Base-by-base conservation (phyloP, 2,329 filamentous ascomycete species). In the Cladophialophora yegresii region DNA sequence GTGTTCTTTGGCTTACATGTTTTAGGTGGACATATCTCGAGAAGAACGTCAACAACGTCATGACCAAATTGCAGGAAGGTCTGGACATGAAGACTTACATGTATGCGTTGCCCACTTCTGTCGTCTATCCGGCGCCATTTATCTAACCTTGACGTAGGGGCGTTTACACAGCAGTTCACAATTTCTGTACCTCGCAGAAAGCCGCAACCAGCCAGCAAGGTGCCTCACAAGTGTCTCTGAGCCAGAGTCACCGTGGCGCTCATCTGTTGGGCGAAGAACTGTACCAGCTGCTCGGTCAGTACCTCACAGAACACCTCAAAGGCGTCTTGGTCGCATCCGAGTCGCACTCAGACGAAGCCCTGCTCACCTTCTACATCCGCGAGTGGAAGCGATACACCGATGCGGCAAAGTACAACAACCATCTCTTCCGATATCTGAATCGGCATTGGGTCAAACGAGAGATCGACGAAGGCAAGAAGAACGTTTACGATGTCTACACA, bases 171-270 rank as follows among this genome's bases (percentile, higher is more conserved):
- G 92, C 93, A 66, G 95, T 99, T 56, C 95, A 99, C 81, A 97
- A 99, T 81, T 99, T 99, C 78, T 99, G 95, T 78, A 99, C 95
- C 62, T 96, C 95, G 26, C 95, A 98, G 77, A 98, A 98, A 77
- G 92, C 92, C 0, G 87, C 93, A 51, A 85, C 86, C 47, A 61
- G 45, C 28, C 58, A 26, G 23, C 55, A n/a, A 20, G 51, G 20
- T 20, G 36, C 36, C 8, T 16, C 36, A n/a, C 33, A 45, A n/a
- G 58, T 13, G 30, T 23, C 58, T n/a, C 62, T 57, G 36, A 58
- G 36, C 36, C 54, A 45, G 36, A 40, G 55, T 65, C 60, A 66
- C 58, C 59, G 61, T 13, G 68, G 71, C 55, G 95, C 95, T 16
- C 93, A 99, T 75, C 85, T 99, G 2, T 87, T 98, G 49, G 95